Base-by-base conservation (phyloP, 352 stramenopile species). In the Globisporangium camurandrum region DNA sequence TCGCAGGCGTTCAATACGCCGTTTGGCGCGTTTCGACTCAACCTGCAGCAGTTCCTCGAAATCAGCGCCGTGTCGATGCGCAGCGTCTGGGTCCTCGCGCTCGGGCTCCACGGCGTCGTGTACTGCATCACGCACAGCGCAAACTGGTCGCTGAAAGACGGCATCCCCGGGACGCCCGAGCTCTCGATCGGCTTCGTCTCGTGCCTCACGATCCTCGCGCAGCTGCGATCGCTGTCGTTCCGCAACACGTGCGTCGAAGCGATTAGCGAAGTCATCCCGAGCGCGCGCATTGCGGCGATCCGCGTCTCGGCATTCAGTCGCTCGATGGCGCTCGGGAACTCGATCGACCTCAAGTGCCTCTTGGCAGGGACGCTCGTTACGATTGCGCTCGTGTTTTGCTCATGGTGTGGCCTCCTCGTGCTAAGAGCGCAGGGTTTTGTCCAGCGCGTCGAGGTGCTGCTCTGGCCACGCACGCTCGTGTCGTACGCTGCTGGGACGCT, bases 1-100 rank as follows among this genome's bases (percentile, higher is more conserved):
- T 51, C 42, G 4, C 48, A 61, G 16, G 30, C 51, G 10, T 70
- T 66, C 45, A 50, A 37, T 27, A 62, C 61, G 12, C 11, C 56
- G 4, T 26, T 61, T 20, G 57, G 54, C 8, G 40, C 48, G 14
- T 55, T 55, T 20, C 20, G 27, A 3, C 28, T 67, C 19, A 37
- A 50, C 3, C 26, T 61, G 17, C 22, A 28, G 1, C 27, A 66
- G 10, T 28, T 67, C 5, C 12, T 69, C 7, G 34, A 33, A 2
- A 54, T 72, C 9, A 49, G 47, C 33, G 59, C 59, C 1, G 58
- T 71, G 4, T 51, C 51, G 9, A 70, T 74, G 58, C 65, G 65
- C 1, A 63, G 43, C 5, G 46, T 70, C 9, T 74, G 61, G 55
- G 26, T 58, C 34, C 39, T 64, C 5, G 51, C 56, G 28, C 24